These are phyloP conservation scores for Gossypium sturtianum DNA, from an alignment of 345 rosid genomes.

Conservation along the genomic window DNA sequence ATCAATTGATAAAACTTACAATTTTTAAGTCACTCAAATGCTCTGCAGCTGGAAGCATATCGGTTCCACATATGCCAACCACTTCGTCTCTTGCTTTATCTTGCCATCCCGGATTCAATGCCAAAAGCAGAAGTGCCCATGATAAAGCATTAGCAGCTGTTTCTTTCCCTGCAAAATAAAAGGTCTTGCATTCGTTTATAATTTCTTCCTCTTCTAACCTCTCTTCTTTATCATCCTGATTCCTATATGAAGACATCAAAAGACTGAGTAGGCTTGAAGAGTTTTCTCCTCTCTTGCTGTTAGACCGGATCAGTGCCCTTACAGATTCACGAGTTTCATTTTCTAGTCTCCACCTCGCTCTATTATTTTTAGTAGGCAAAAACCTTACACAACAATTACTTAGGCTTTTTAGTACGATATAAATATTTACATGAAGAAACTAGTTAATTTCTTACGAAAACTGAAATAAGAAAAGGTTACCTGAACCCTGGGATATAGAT, in stretches of 20 bases:
- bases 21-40: slow-evolving; percentile 50
- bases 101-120: slow-evolving; percentile 79
- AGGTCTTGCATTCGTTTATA: slow-evolving; percentile 82
- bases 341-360: slow-evolving; percentile 62
- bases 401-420: background rate
- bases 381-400: slow-evolving; percentile 36
- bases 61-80: slow-evolving; percentile 28
- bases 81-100: slow-evolving; percentile 68
- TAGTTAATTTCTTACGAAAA: background rate
- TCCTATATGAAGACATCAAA: slow-evolving; percentile 44
- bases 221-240: slow-evolving; percentile 55
- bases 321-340: slow-evolving; percentile 59
- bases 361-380: slow-evolving; percentile 69
- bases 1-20: slow-evolving; percentile 31
- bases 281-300: slow-evolving; percentile 26
- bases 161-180: slow-evolving; percentile 86
- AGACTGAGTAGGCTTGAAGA: slow-evolving; percentile 51
- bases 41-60: slow-evolving; percentile 30
- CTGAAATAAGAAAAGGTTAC: slow-evolving; percentile 17
- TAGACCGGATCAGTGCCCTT: slow-evolving; percentile 37
- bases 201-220: slow-evolving; percentile 56
- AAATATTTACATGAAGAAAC: background rate
- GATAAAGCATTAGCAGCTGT: slow-evolving; percentile 66
- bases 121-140: slow-evolving; percentile 59
- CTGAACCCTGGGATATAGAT: slow-evolving; percentile 79